phyloP scores from a whole-genome alignment of 2,329 filamentous ascomycete species.

The Alternaria solani region DNA sequence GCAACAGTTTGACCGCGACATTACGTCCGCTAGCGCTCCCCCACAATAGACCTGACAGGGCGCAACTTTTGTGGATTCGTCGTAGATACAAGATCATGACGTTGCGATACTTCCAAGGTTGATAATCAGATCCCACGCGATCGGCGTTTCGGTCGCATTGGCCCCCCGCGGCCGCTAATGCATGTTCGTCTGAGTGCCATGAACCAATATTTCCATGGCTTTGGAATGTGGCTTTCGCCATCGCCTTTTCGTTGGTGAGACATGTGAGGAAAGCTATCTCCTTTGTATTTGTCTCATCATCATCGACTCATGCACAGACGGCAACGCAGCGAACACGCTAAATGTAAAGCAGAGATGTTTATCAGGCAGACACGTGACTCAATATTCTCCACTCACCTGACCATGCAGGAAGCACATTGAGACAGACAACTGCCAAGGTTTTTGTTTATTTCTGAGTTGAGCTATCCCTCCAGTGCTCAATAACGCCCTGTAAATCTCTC shows the following conservation, averaged over 20 bases:
- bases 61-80: constrained; percentile 14
- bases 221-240: background rate
- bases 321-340: background rate
- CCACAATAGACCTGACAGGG: constrained; percentile 1
- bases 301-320: background rate
- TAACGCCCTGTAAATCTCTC: constrained; percentile 6
- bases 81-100: constrained; percentile 22
- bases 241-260: background rate
- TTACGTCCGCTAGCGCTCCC: constrained; percentile 23
- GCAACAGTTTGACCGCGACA: constrained; percentile 23
- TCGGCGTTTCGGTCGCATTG: constrained; percentile 3
- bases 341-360: background rate
- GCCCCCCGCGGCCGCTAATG: constrained; percentile 6
- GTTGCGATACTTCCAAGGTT: constrained; percentile 22
- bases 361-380: background rate
- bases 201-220: background rate
- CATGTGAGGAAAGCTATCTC: background rate
- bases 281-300: background rate
- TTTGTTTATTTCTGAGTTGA: background rate
- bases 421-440: background rate
- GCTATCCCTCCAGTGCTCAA: constrained; percentile 8
- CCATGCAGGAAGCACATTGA: background rate
- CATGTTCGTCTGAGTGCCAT: background rate
- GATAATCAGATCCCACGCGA: constrained; percentile 8
- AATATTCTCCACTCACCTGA: background rate